Percentiles rank a stretch among this genome's conserved stretches.
Evolutionary conservation across 1,139 yeast species (phyloP).

Genomic region (Kazachstania sp.): DNA sequence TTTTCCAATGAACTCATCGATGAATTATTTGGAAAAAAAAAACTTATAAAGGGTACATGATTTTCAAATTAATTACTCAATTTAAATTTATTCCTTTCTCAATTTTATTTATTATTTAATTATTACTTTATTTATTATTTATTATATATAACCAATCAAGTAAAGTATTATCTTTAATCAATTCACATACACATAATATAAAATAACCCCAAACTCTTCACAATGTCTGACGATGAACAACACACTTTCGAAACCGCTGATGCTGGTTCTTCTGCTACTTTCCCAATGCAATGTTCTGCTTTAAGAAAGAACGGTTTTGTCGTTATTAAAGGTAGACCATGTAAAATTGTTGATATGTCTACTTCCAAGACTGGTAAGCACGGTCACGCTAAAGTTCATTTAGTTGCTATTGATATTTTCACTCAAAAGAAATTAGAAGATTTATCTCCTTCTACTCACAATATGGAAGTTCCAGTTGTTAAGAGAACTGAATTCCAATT

Average conservation of each 20-base stretch:
- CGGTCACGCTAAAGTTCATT: slow-evolving; percentile 99
- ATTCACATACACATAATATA: neutral
- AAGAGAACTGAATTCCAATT: slow-evolving; percentile 91
- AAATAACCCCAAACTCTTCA: slow-evolving; percentile 15
- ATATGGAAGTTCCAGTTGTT: slow-evolving; percentile 99
- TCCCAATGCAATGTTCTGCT: slow-evolving; percentile 99
- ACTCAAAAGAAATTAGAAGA: slow-evolving; percentile 99
- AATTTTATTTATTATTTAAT: neutral
- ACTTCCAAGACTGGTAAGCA: slow-evolving; percentile 99
- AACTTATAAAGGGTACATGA: slow-evolving; percentile 4
- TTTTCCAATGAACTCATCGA: neutral
- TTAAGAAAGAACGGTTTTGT: slow-evolving; percentile 99
- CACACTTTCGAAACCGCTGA: slow-evolving; percentile 96
- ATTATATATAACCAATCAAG: neutral
- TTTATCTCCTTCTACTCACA: slow-evolving; percentile 99
- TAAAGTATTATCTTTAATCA: neutral
- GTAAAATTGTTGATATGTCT: slow-evolving; percentile 99
- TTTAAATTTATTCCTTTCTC: neutral
- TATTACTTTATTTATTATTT: neutral
- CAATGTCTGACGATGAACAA: slow-evolving; percentile 65
- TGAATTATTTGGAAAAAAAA: neutral
- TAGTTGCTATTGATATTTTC: slow-evolving; percentile 98
- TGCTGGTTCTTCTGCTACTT: slow-evolving; percentile 98
- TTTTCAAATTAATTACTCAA: neutral
- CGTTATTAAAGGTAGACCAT: slow-evolving; percentile 97